These are phyloP conservation scores for Macrotyloma uniflorum DNA, from an alignment of 306 rosid species.

Conservation along the genomic window DNA sequence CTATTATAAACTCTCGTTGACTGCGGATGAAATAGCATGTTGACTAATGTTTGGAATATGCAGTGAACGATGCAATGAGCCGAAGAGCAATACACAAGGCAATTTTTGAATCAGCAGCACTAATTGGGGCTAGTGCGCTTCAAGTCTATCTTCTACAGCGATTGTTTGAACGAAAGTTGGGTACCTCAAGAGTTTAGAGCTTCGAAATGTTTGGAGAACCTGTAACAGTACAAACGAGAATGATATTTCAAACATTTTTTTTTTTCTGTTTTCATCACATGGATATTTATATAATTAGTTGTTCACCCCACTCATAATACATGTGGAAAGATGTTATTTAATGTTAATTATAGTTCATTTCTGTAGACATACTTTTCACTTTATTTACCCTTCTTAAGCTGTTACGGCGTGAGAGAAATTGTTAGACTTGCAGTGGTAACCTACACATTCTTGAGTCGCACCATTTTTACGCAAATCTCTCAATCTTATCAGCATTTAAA, in stretches of 20 bases:
- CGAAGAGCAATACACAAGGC: constrained; percentile 81
- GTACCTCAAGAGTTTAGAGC: constrained; percentile 74
- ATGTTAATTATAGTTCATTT: constrained; percentile 26
- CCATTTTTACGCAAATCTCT: not conserved
- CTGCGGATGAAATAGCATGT: not conserved
- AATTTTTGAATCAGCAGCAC: constrained; percentile 72
- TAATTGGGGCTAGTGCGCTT: constrained; percentile 74
- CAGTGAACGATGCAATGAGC: constrained; percentile 94
- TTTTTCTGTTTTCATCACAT: not conserved
- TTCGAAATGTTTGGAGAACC: constrained; percentile 1
- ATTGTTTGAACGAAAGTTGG: constrained; percentile 79
- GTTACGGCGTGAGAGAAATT: not conserved
- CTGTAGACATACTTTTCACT: not conserved
- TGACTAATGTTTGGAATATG: constrained; percentile 33
- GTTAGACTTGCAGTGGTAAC: not conserved
- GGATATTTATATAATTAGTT: constrained; percentile 21
- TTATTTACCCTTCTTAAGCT: not conserved
- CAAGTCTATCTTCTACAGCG: constrained; percentile 85
- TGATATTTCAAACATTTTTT: constrained; percentile 12
- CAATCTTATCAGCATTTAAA: not conserved
- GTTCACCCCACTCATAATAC: not conserved
- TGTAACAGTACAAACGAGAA: constrained; percentile 36
- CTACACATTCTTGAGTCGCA: not conserved
- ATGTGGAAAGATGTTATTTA: constrained; percentile 25
- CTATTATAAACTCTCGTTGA: not conserved